Percentiles rank a stretch among this genome's conserved stretches.
Evolutionary conservation across 257 asterid species (phyloP).

Genomic region (Solanum gandarillasii): DNA sequence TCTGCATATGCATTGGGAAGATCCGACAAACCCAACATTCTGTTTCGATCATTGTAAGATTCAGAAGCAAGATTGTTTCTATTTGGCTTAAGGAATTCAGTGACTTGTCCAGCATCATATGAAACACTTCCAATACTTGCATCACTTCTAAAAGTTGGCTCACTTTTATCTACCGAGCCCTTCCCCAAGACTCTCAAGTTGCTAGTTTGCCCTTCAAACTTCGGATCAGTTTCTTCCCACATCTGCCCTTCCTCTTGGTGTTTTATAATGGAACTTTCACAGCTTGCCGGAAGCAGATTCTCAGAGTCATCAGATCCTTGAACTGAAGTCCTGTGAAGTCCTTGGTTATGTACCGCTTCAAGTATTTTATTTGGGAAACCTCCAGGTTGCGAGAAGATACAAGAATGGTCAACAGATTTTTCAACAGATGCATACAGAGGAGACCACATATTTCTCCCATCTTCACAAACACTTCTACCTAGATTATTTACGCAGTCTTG

Average conservation of each 20-base stretch:
- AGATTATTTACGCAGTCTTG: slow-evolving; percentile 22
- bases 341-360: slow-evolving; percentile 25
- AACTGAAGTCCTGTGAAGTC: slow-evolving; percentile 25
- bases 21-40: slow-evolving; percentile 8
- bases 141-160: slow-evolving; percentile 10
- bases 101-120: slow-evolving; percentile 13
- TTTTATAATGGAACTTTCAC: slow-evolving; percentile 20
- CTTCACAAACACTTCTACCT: slow-evolving; percentile 20
- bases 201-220: slow-evolving; percentile 22
- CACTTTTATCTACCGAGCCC: slow-evolving; percentile 11
- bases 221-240: slow-evolving; percentile 12
- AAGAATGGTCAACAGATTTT: slow-evolving; percentile 20
- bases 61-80: slow-evolving; percentile 20
- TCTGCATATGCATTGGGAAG: slow-evolving; percentile 14
- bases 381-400: slow-evolving; percentile 14
- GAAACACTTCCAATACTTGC: slow-evolving; percentile 12
- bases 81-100: slow-evolving; percentile 20
- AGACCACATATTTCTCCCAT: slow-evolving; percentile 33
- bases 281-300: slow-evolving; percentile 23
- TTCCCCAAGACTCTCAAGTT: slow-evolving; percentile 15
- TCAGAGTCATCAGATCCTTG: slow-evolving; percentile 17
- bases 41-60: slow-evolving; percentile 18
- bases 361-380: slow-evolving; percentile 27
- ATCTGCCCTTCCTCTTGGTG: slow-evolving; percentile 26
- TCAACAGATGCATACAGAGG: slow-evolving; percentile 25